Percentiles rank a stretch among this genome's conserved stretches.
These are phyloP conservation scores for Geotrichum fermentans DNA, from an alignment of 1,139 yeast genomes.

Conservation along the genomic window DNA sequence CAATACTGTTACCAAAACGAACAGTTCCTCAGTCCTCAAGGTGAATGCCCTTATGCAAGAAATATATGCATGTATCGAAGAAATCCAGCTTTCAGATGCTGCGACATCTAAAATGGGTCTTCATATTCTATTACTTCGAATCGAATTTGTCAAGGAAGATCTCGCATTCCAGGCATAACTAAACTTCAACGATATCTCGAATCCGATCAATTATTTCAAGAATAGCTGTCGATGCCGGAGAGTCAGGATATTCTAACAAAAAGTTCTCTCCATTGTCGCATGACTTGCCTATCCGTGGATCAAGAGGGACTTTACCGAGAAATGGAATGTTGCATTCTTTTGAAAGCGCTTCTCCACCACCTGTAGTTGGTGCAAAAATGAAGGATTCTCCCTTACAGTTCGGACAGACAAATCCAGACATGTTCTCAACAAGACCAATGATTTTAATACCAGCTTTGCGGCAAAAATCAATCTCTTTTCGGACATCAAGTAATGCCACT, in stretches of 20 bases:
- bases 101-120: conserved; percentile 1
- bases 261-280: conserved; percentile 90
- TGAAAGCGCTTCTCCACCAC: conserved; percentile 87
- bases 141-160: conserved; percentile 13
- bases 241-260: conserved; percentile 72
- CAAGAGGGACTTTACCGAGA: conserved; percentile 89
- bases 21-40: background rate
- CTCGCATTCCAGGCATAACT: background rate
- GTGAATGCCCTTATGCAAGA: background rate
- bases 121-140: conserved; percentile 12
- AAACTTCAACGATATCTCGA: conserved; percentile 22
- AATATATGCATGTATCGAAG: conserved; percentile 7
- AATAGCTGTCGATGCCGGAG: conserved; percentile 89
- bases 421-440: conserved; percentile 89
- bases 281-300: conserved; percentile 85
- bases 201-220: conserved; percentile 68
- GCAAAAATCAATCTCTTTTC: conserved; percentile 95
- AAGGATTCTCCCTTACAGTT: conserved; percentile 84
- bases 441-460: conserved; percentile 80
- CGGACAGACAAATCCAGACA: conserved; percentile 98
- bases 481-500: conserved; percentile 87
- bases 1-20: background rate
- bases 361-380: conserved; percentile 92
- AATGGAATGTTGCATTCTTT: conserved; percentile 70
- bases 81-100: conserved; percentile 3